A percentile compares a stretch with the other conserved stretches of the same genome.
These are phyloP conservation scores for Funneliformis mosseae DNA, from an alignment of 192 early-diverging fungal genomes.

Conservation along the genomic window DNA sequence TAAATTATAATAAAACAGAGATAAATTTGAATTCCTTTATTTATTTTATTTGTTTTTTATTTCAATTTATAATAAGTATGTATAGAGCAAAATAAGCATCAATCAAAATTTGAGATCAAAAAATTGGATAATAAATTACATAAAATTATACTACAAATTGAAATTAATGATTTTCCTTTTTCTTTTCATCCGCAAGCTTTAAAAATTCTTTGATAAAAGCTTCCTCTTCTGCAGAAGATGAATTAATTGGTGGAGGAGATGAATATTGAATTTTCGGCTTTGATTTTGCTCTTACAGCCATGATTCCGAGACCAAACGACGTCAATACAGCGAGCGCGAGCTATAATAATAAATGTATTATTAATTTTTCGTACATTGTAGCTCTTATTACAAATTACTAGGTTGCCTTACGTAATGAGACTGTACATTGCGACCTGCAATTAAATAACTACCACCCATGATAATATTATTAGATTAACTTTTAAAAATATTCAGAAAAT, in stretches of 20 bases:
- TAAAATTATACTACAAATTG: not conserved
- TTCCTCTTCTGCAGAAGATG: constrained; percentile 49
- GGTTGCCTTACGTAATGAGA: not conserved
- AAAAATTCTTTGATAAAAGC: constrained; percentile 53
- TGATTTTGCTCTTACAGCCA: not conserved
- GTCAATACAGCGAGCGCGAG: not conserved
- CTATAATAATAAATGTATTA: constrained; percentile 1
- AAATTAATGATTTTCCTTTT: constrained; percentile 17
- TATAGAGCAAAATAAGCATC: no score
- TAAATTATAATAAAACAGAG: no score
- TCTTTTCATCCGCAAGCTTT: constrained; percentile 43
- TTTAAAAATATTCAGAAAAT: not conserved
- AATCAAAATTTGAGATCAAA: not conserved
- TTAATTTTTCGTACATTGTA: not conserved
- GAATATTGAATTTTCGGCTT: constrained; percentile 3
- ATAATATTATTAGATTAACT: not conserved
- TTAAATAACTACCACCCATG: not conserved
- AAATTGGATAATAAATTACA: not conserved
- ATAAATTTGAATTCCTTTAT: no score
- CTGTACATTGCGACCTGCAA: not conserved
- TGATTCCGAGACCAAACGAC: not conserved
- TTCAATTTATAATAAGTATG: no score
- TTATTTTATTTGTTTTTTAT: no score
- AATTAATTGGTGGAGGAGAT: constrained; percentile 47
- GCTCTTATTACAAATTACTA: no score